These are phyloP conservation scores for Penicillium dipodomyicola DNA, from an alignment of 495 filamentous ascomycete genomes.

Conservation along the genomic window DNA sequence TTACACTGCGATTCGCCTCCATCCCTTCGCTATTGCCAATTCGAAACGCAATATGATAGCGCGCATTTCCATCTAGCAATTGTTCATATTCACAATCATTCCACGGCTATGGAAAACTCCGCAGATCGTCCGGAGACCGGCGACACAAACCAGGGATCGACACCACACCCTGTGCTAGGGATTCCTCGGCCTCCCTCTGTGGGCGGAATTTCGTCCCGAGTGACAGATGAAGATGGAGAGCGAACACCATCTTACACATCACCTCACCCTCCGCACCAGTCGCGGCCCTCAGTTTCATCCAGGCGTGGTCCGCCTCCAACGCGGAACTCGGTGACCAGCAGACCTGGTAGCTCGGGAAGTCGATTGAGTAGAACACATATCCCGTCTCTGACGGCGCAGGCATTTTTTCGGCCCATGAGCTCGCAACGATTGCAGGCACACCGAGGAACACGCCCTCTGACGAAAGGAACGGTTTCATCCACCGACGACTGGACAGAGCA, in stretches of 20 bases:
- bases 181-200: conserved; percentile 48
- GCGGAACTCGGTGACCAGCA: conserved; percentile 40
- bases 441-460: conserved; percentile 58
- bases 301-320: conserved; percentile 46
- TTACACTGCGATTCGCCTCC: conserved; percentile 3
- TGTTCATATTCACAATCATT: neutral
- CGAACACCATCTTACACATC: conserved; percentile 42
- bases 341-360: conserved; percentile 65
- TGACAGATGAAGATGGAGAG: conserved; percentile 68
- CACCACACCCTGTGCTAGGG: conserved; percentile 36
- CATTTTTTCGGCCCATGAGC: conserved; percentile 96
- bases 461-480: conserved; percentile 39
- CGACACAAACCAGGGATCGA: conserved; percentile 25
- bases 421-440: conserved; percentile 93
- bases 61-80: conserved; percentile 17
- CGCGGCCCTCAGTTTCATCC: conserved; percentile 49
- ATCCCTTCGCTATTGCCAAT: neutral
- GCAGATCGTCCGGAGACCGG: conserved; percentile 28
- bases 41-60: conserved; percentile 25
- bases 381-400: conserved; percentile 80
- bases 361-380: conserved; percentile 85
- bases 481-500: conserved; percentile 47
- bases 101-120: conserved; percentile 28
- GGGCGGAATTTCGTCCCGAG: conserved; percentile 74
- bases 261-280: conserved; percentile 44